These are phyloP conservation scores for Arxiozyma heterogenica DNA, from an alignment of 1,139 yeast genomes.

Conservation along the genomic window DNA sequence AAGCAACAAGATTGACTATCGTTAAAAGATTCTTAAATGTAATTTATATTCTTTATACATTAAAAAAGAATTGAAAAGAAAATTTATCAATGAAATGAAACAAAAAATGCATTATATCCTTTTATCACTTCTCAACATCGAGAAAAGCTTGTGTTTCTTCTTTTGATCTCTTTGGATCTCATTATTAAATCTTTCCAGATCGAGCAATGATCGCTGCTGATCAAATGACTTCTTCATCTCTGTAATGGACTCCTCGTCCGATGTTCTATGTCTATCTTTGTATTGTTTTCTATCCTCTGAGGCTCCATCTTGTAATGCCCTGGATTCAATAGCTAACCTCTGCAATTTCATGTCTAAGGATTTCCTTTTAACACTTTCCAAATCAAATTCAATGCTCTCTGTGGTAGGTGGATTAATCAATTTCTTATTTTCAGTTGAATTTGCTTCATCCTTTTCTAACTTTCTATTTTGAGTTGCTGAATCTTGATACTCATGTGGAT, in stretches of 20 bases:
- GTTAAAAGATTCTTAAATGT: too few relatives aligned
- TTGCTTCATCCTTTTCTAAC: neutral
- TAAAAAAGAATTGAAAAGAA: neutral
- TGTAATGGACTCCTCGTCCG: neutral
- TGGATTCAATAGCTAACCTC: slow-evolving; percentile 8
- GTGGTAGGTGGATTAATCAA: slow-evolving; percentile 16
- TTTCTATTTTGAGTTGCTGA: neutral
- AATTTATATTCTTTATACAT: neutral
- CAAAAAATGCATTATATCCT: slow-evolving; percentile 7
- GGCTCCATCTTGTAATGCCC: neutral
- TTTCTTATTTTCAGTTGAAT: neutral
- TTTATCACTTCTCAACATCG: slow-evolving; percentile 18
- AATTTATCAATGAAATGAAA: neutral
- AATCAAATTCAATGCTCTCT: slow-evolving; percentile 27
- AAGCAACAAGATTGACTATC: neutral
- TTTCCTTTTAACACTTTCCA: slow-evolving; percentile 17
- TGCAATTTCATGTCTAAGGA: slow-evolving; percentile 26
- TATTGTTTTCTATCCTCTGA: neutral
- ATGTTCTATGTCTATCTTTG: neutral
- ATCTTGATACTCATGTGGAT: neutral
- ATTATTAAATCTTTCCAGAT: slow-evolving; percentile 23
- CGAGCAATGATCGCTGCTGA: slow-evolving; percentile 23
- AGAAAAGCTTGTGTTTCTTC: slow-evolving; percentile 10
- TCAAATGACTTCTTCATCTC: slow-evolving; percentile 7
- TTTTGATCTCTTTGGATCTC: slow-evolving; percentile 11